Conservation (phyloP, 306 rosid genomes). For the Medicago arabica region DNA sequence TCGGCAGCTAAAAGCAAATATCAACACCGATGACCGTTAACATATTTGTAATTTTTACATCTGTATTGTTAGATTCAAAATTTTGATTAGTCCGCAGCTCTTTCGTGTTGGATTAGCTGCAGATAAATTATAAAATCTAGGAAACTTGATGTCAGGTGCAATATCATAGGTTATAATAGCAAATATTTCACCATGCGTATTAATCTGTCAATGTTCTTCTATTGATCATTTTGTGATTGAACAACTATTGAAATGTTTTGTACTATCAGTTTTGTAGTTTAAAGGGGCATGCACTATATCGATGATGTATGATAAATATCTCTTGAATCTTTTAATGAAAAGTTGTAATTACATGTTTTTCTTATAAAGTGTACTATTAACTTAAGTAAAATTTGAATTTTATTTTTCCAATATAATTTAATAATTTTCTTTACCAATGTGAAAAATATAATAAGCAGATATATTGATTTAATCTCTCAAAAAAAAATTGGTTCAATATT, state of each 20-base stretch:
- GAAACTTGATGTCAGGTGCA: background rate
- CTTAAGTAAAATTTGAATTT: no score
- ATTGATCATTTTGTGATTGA: background rate
- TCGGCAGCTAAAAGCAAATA: background rate
- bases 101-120: background rate
- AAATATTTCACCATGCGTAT: background rate
- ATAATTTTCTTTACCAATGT: no score
- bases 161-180: background rate
- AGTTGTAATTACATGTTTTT: no score
- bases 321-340: no score
- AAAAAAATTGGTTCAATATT: no score
- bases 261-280: no score
- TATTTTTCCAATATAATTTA: no score
- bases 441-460: no score
- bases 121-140: background rate
- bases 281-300: no score
- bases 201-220: background rate
- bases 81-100: background rate
- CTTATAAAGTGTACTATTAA: no score
- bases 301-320: no score
- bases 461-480: no score
- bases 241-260: background rate
- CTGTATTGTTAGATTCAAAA: background rate
- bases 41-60: background rate
- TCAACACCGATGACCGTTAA: background rate